Percentiles rank a stretch among this genome's conserved stretches.
These are phyloP conservation scores for Abrus precatorius DNA, from an alignment of 306 rosid species.

Conservation along the genomic window DNA sequence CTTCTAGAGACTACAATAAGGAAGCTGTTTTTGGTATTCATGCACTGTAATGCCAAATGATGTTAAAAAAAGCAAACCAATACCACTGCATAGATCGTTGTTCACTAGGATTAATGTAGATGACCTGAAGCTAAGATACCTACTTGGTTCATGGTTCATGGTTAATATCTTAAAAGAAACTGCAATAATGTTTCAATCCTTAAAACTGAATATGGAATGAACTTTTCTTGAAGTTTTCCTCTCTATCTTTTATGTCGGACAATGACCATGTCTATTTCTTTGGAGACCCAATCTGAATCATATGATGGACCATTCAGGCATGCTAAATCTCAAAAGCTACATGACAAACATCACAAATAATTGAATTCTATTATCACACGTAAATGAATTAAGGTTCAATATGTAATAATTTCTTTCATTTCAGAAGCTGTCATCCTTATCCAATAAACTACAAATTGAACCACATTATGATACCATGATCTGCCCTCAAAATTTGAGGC, in stretches of 20 bases:
- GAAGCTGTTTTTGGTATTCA: slow-evolving; percentile 48
- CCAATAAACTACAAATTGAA: slow-evolving; percentile 38
- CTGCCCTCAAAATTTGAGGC: background rate
- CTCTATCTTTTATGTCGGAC: slow-evolving; percentile 9
- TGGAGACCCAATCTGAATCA: slow-evolving; percentile 47
- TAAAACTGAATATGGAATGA: slow-evolving; percentile 40
- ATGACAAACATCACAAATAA: slow-evolving; percentile 35
- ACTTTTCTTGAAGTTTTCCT: slow-evolving; percentile 30
- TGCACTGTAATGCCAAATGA: slow-evolving; percentile 50
- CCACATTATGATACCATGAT: slow-evolving; percentile 4
- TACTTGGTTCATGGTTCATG: slow-evolving; percentile 51
- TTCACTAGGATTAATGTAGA: slow-evolving; percentile 54
- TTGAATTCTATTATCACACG: slow-evolving; percentile 20
- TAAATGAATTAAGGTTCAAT: slow-evolving; percentile 23
- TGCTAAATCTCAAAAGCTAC: slow-evolving; percentile 43
- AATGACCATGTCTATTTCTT: slow-evolving; percentile 37
- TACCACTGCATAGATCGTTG: slow-evolving; percentile 41
- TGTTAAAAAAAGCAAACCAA: slow-evolving; percentile 41
- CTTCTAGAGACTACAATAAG: slow-evolving; percentile 64
- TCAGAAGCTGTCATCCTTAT: slow-evolving; percentile 24
- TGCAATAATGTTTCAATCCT: slow-evolving; percentile 46
- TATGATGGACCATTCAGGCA: slow-evolving; percentile 41
- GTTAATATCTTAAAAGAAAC: slow-evolving; percentile 43
- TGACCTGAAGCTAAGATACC: slow-evolving; percentile 38
- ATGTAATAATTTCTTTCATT: background rate